A percentile compares a stretch with the other conserved stretches of the same genome.
These are phyloP conservation scores for Mikania micrantha DNA, from an alignment of 129 eudicot genomes.

Conservation along the genomic window DNA sequence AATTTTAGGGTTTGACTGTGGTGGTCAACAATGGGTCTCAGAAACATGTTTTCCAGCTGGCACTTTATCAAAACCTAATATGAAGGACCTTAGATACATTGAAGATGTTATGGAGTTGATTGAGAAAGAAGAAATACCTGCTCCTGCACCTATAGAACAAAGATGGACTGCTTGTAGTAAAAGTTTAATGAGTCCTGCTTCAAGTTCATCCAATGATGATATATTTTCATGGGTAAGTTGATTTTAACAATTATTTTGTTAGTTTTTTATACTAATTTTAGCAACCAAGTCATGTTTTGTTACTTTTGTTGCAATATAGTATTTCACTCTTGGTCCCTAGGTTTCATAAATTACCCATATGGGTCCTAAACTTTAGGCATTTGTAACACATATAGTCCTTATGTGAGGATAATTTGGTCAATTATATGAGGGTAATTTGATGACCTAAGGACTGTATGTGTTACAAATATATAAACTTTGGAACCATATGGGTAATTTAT, in stretches of 20 bases:
- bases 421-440: no score
- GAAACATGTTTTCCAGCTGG: slow-evolving; percentile 96
- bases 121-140: slow-evolving; percentile 80
- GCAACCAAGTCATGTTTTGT: not conserved
- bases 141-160: slow-evolving; percentile 98
- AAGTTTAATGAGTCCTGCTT: slow-evolving; percentile 94
- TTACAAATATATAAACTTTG: no score
- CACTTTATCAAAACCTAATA: slow-evolving; percentile 71
- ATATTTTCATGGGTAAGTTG: slow-evolving; percentile 85
- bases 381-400: no score
- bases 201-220: slow-evolving; percentile 67
- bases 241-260: not conserved
- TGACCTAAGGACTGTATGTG: no score
- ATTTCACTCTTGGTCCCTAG: no score
- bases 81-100: slow-evolving; percentile 79
- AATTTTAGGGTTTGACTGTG: slow-evolving; percentile 95
- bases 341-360: no score
- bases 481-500: no score
- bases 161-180: slow-evolving; percentile 85
- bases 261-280: not conserved
- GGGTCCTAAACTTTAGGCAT: no score
- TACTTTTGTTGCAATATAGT: no score
- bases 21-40: slow-evolving; percentile 99
- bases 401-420: no score
- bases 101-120: slow-evolving; percentile 69